These are phyloP conservation scores for Pythium oligandrum DNA, from an alignment of 352 stramenopile genomes.

Conservation along the genomic window DNA sequence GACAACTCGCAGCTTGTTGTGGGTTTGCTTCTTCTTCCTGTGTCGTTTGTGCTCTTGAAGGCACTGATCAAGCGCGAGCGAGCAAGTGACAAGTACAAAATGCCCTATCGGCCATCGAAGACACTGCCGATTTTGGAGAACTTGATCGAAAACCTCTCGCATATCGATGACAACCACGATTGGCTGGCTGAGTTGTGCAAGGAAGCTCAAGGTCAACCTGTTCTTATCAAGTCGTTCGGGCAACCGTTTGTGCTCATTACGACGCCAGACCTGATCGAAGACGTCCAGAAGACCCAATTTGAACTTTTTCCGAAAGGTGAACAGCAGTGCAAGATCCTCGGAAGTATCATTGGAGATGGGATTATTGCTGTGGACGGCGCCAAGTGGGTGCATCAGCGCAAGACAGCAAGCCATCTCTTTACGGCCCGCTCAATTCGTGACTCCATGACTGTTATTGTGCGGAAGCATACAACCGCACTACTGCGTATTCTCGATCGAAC, in stretches of 20 bases:
- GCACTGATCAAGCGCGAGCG: no score
- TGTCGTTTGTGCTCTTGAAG: no score
- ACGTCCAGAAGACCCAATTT: slow-evolving; percentile 64
- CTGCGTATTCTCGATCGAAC: slow-evolving; percentile 12
- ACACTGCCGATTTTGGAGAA: no score
- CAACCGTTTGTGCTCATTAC: slow-evolving; percentile 31
- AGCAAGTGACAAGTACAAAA: no score
- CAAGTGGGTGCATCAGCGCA: slow-evolving; percentile 51
- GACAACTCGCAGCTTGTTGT: no score
- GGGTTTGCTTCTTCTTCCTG: no score
- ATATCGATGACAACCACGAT: no score
- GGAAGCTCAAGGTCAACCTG: slow-evolving; percentile 5
- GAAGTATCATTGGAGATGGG: slow-evolving; percentile 31
- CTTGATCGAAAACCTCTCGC: no score
- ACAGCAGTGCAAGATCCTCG: slow-evolving; percentile 17
- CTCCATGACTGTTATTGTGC: slow-evolving; percentile 35
- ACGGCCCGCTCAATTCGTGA: slow-evolving; percentile 34
- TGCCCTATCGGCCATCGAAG: no score
- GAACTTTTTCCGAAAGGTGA: slow-evolving; percentile 62
- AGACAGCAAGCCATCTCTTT: slow-evolving; percentile 50
- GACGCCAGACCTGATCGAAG: slow-evolving; percentile 36
- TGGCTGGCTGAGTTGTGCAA: no score
- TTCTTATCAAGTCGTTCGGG: slow-evolving; percentile 28
- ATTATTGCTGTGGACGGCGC: slow-evolving; percentile 47
- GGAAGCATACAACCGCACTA: slow-evolving; percentile 26